Percentiles rank a stretch among this genome's conserved stretches.
Conservation (phyloP, 257 asterid species). For the Orobanche coerulescens region DNA sequence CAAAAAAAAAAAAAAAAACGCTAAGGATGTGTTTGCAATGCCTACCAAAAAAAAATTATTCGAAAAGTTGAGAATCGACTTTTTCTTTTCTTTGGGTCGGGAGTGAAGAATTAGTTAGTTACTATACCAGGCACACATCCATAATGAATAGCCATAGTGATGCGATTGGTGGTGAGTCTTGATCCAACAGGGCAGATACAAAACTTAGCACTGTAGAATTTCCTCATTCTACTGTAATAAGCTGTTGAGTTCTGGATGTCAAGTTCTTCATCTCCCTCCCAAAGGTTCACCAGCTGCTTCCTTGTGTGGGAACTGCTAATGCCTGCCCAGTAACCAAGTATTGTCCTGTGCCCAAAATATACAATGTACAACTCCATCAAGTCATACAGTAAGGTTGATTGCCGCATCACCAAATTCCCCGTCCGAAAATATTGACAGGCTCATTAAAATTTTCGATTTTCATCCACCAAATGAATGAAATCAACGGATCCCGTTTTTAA, state of each 20-base stretch:
- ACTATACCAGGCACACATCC: slow-evolving; percentile 33
- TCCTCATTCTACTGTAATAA: background rate
- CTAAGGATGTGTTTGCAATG: too few species aligned
- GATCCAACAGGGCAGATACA: slow-evolving; percentile 25
- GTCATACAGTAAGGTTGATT: too few species aligned
- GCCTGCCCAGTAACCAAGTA: slow-evolving; percentile 25
- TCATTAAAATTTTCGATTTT: too few species aligned
- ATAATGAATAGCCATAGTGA: slow-evolving; percentile 17
- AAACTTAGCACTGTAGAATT: slow-evolving; percentile 16
- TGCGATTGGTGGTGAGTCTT: slow-evolving; percentile 14
- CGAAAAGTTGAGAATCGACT: too few species aligned
- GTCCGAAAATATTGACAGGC: too few species aligned
- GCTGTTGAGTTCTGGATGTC: slow-evolving; percentile 4
- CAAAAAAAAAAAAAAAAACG: too few species aligned
- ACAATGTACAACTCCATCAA: background rate
- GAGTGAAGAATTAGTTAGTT: too few species aligned
- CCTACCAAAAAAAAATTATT: background rate
- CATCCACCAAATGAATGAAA: too few species aligned
- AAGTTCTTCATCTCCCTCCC: slow-evolving; percentile 12
- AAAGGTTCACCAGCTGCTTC: slow-evolving; percentile 9
- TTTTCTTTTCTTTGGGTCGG: too few species aligned
- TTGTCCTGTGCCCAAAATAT: slow-evolving; percentile 7
- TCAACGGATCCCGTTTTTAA: too few species aligned
- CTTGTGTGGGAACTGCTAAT: slow-evolving; percentile 13
- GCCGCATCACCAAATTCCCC: too few species aligned